Base-by-base conservation (phyloP, 1,284 basidiomycete species). In the Tetrapyrgos nigripes region DNA sequence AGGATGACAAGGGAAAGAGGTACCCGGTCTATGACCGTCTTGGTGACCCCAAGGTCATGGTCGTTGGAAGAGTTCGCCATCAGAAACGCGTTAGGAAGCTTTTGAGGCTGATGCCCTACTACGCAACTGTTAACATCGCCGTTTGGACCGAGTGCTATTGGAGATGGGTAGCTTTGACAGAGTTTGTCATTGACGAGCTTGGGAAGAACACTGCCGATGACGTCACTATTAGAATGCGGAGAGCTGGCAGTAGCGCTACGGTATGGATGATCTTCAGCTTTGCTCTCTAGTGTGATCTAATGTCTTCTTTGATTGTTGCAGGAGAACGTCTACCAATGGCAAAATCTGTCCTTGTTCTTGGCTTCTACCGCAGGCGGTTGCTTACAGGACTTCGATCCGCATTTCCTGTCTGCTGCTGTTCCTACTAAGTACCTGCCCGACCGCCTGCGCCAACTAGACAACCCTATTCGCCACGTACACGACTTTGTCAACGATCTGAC, bases 251-350 rank as follows among this genome's bases (percentile, higher is more conserved):
- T 40, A 8, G 21, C 35, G 24, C 33, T 52, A 51, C 40, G 28
- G 29, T 48, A 23, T 10, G 29, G 17, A 23, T n/a, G 11, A 26
- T 29, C n/a, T 50, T 21, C n/a, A 11, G n/a, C 27, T 21, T 29
- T n/a, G n/a, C 0, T 17, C 8, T 9, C 2, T 31, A 28, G 35
- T 56, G 9, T 40, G 37, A 40, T 8, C 14, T 33, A n/a, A n/a
- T 33, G 8, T 40, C 37, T 40, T n/a, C 17, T 4, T 40, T n/a
- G 37, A 17, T 44, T 17, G 35, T 46, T 60, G 10, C 66, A 93
- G 88, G 92, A 94, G 19, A 83, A 88, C 61, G 85, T 88, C 44
- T 84, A 83, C 43, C 87, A 94, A 64, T 97, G 95, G 95, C 91
- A 94, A 68, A 95, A 97, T 71, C 79, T 94, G 23, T 90, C 92